Base-by-base conservation (phyloP, 805 yeast genomes). In the Schizosaccharomyces cryophilus region DNA sequence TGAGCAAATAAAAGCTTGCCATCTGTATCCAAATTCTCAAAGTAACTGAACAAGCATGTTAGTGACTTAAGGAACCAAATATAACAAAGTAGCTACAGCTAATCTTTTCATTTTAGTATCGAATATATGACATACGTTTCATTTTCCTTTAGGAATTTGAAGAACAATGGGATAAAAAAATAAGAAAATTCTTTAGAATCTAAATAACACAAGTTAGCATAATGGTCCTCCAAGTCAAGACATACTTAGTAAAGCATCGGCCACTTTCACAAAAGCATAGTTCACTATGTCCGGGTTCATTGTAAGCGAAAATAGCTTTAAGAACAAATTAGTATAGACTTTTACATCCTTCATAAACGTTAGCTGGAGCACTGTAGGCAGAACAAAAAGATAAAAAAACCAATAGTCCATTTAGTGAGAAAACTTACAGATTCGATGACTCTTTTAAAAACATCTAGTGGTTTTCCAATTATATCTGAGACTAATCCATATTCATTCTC, bases 261-360 rank as follows among this genome's bases (percentile, higher is more conserved):
- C 79, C 60, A 81, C 71, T 61, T 83, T 73, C 26, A 82, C 84
- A 60, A 83, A 75, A 31, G 82, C 73, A 68, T 80, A 82, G 69
- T 83, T 82, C 64, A 81, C 76, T 54, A 83, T 81, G 62, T 83
- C 89, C 66, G 79, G 83, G 61, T 85, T 76, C 30, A 75, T 68
- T 58, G 74, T 73, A 66, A 78, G 78, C 63, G 75, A 71, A 67
- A 86, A 73, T 63, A 86, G 67, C 38, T 77, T 74, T 62, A 80
- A 72, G 35, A 83, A 69, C 42, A 83, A 77, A 45, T 74, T 73
- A 21, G 85, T 77, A 68, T 81, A 84, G 60, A 74, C 69, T 30
- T 77, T 78, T 45, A 78, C 70, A 62, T 80, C 75, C 42, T 72
- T 38, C 21, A 15, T 45, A 24, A 15, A 5, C 40, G 40, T 35